Evolutionary conservation across 2,329 filamentous ascomycete species (phyloP), one percentile per base, ranked within the genome.

Genomic region (Anthostomella pinea): DNA sequence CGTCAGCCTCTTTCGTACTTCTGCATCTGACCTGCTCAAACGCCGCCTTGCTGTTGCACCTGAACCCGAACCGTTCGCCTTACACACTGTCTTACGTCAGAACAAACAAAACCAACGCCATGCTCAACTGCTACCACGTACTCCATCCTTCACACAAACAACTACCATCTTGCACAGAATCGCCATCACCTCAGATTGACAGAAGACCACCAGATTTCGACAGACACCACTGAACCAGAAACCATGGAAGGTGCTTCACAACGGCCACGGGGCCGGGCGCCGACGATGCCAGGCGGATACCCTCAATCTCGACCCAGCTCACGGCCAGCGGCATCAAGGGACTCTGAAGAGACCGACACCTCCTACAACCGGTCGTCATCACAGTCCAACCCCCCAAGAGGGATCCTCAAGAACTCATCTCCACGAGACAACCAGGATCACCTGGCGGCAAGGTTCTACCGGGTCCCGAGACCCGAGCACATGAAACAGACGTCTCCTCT

Each of bases 371-470:
- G 44, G 25, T 45, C 45, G 22, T 30, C 30, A 17, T 23, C 30
- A 19, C 39, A 41, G 31, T 40, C 52, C 5, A 47, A 44, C 14
- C 51, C 51, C 16, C 49, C 48, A 16, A 57, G 33, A 38, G 49
- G 56, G 5, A 59, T 59, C 17, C 41, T 59, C 10, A 59, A 59
- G 45, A 56, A 56, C 32, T 34, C 51, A 13, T 39, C 38, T 17
- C 33, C 31, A 27, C 38, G 36, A 8, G 45, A 32, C 30, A 39
- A 38, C 35, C 49, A 52, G 35, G 47, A 55, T 13, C 57, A 47
- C 24, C 50, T 59, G 21, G 57, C 56, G 9, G 51, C 53, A 36
- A 48, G 57, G 30, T 59, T 59, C 38, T 53, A 56, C 32, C 49
- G 54, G 35, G 39, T 57, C 11, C 38, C 52, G 9, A 49, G 45